A percentile compares a stretch with the other conserved stretches of the same genome.
phyloP scores from a whole-genome alignment of 148 eudicot species.

The Rhododendron ferrugineum region DNA sequence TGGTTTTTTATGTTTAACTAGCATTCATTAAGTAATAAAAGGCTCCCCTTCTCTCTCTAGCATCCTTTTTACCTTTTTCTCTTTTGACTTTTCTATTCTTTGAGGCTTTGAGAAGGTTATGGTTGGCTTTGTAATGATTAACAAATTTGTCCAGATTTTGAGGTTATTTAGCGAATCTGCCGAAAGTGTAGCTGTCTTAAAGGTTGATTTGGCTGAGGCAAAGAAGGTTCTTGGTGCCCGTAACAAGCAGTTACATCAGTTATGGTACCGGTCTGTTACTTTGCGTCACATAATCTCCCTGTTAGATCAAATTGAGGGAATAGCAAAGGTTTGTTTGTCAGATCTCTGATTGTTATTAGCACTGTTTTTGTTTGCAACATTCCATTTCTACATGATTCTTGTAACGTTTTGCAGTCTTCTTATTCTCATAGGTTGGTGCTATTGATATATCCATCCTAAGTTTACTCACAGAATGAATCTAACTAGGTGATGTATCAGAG shows the following conservation, averaged over 20 bases:
- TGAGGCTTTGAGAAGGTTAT: background rate
- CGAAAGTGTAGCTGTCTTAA: slow-evolving; percentile 65
- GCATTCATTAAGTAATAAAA: background rate
- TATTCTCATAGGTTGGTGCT: background rate
- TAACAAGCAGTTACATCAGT: slow-evolving; percentile 94
- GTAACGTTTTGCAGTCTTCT: background rate
- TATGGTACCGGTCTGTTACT: slow-evolving; percentile 97
- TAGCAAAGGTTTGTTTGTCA: slow-evolving; percentile 63
- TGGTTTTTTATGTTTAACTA: background rate
- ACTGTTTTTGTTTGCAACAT: background rate
- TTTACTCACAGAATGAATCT: background rate
- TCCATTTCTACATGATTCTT: background rate
- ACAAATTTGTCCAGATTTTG: slow-evolving; percentile 58
- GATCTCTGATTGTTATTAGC: background rate
- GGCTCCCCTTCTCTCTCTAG: background rate
- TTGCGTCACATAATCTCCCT: slow-evolving; percentile 90
- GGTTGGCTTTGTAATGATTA: background rate
- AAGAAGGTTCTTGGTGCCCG: slow-evolving; percentile 84
- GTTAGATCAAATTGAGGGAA: slow-evolving; percentile 92
- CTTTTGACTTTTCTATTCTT: slow-evolving; percentile 8
- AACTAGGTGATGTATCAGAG: background rate
- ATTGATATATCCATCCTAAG: background rate
- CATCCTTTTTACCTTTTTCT: background rate
- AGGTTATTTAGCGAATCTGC: slow-evolving; percentile 97
- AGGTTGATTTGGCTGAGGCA: slow-evolving; percentile 79